phyloP scores from a whole-genome alignment of 2,329 filamentous ascomycete genomes.

The Cercospora sesami region DNA sequence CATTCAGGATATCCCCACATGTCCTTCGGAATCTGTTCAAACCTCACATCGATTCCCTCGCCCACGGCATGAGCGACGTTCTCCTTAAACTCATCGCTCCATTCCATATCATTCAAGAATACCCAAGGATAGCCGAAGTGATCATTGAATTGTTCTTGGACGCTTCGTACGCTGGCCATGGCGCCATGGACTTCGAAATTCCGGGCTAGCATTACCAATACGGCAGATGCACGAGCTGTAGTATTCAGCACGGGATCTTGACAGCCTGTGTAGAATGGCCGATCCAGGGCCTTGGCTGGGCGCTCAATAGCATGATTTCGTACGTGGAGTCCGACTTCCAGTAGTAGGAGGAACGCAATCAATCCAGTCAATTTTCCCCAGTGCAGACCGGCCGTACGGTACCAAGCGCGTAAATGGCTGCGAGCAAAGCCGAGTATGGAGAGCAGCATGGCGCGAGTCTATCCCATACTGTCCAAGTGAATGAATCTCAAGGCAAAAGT shows the following conservation, averaged over 20 bases:
- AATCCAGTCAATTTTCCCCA: neutral
- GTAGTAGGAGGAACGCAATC: neutral
- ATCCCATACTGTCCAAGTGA: neutral
- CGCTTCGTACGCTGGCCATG: neutral
- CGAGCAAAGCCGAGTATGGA: neutral
- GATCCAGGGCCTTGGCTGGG: neutral
- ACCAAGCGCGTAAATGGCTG: neutral
- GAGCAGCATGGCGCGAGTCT: neutral
- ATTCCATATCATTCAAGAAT: conserved; percentile 2
- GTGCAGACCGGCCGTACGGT: neutral
- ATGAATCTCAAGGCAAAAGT: neutral
- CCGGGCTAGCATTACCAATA: neutral
- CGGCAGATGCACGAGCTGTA: neutral
- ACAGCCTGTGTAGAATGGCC: neutral
- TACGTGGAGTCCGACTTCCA: neutral
- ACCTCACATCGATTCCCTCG: neutral
- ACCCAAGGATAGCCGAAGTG: neutral
- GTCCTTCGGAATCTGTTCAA: neutral
- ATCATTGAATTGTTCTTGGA: neutral
- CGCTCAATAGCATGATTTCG: neutral
- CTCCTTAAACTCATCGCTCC: conserved; percentile 3
- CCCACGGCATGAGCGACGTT: neutral
- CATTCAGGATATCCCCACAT: neutral
- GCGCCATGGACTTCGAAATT: neutral
- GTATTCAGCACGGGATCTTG: neutral